Evolutionary conservation across 139 green algal species (phyloP).

Genomic region (Spirogloea muscicola): DNA sequence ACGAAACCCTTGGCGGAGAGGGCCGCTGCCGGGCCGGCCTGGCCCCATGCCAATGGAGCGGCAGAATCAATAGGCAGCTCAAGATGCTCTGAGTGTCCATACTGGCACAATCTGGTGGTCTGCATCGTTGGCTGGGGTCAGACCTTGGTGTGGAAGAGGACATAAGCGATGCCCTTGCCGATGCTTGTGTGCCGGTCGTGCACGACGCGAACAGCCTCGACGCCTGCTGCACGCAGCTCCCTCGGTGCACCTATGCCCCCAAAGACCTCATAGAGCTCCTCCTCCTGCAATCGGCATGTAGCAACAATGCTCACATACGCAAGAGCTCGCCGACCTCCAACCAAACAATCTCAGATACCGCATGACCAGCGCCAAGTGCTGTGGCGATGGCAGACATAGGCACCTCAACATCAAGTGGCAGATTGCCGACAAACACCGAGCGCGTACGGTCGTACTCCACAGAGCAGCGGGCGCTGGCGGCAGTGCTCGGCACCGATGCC

Average conservation of each 20-base stretch:
- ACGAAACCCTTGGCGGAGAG: background rate
- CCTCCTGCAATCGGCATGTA: conserved; percentile 51
- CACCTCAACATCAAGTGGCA: conserved; percentile 64
- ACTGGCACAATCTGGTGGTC: no score
- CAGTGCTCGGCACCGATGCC: conserved; percentile 25
- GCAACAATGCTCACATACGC: background rate
- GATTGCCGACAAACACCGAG: conserved; percentile 83
- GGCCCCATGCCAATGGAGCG: no score
- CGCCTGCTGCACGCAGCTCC: background rate
- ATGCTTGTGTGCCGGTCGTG: conserved; percentile 56
- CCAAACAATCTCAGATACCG: background rate
- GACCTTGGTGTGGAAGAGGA: conserved; percentile 51
- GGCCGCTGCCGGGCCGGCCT: background rate
- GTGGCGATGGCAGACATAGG: conserved; percentile 2
- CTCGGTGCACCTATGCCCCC: background rate
- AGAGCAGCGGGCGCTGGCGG: conserved; percentile 1
- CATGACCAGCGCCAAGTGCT: background rate
- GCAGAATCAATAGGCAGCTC: no score
- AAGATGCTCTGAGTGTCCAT: no score
- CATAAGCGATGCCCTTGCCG: conserved; percentile 53
- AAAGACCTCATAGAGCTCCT: conserved; percentile 62
- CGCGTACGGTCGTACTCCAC: conserved; percentile 67
- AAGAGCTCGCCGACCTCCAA: background rate
- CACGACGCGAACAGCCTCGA: conserved; percentile 82
- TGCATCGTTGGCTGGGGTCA: no score